A percentile compares a stretch with the other conserved stretches of the same genome.
These are phyloP conservation scores for Pythium dissimile DNA, from an alignment of 352 stramenopile species.

Conservation along the genomic window DNA sequence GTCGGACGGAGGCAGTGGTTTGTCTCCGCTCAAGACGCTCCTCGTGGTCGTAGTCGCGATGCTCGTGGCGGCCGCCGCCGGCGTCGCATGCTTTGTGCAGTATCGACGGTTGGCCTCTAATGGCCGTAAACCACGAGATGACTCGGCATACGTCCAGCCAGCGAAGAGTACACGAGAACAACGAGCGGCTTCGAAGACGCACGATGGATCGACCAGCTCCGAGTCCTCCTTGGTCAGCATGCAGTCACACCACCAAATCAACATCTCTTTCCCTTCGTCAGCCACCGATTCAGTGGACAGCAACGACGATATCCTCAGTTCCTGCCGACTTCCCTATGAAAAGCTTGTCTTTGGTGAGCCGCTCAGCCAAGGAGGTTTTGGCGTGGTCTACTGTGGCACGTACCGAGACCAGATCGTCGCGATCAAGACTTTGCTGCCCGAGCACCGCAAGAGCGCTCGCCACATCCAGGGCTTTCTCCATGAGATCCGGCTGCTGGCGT, in stretches of 20 bases:
- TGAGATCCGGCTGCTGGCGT: slow-evolving; percentile 51
- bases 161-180: not conserved
- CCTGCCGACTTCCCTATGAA: slow-evolving; percentile 36
- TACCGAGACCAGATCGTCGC: slow-evolving; percentile 45
- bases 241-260: not conserved
- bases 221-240: not conserved
- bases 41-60: not conserved
- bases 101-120: not conserved
- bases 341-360: slow-evolving; percentile 33
- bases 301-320: slow-evolving; percentile 8
- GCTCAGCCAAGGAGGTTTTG: slow-evolving; percentile 41
- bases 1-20: not conserved
- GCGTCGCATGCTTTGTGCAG: not conserved
- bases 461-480: slow-evolving; percentile 44
- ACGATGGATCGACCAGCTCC: not conserved
- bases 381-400: slow-evolving; percentile 35
- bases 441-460: slow-evolving; percentile 35
- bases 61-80: not conserved
- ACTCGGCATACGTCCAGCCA: not conserved
- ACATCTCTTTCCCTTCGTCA: not conserved
- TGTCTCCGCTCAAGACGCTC: not conserved
- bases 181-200: not conserved
- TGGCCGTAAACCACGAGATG: not conserved
- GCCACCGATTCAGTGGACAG: not conserved
- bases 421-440: slow-evolving; percentile 49